These are phyloP conservation scores for Botrytis deweyae DNA, from an alignment of 2,329 filamentous ascomycete species.

Conservation along the genomic window DNA sequence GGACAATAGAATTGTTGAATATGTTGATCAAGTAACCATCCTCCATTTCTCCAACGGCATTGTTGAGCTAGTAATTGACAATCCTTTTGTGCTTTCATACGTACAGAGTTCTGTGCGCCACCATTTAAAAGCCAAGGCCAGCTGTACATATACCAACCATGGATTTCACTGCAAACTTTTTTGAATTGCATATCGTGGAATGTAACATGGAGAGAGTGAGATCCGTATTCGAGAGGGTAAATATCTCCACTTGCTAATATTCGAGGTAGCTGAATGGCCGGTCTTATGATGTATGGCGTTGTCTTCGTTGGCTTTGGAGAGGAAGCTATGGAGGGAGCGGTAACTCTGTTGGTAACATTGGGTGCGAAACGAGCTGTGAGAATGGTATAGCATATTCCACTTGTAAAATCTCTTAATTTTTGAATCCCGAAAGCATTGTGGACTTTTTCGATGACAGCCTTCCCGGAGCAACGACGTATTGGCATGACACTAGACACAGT, in stretches of 20 bases:
- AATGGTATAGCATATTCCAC: slow-evolving; percentile 8
- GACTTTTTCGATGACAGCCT: not conserved
- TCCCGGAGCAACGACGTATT: not conserved
- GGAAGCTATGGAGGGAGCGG: too few relatives aligned
- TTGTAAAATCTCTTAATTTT: not conserved
- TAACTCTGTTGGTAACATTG: not conserved
- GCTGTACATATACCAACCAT: slow-evolving; percentile 2
- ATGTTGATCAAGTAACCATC: slow-evolving; percentile 17
- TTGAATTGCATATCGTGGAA: not conserved
- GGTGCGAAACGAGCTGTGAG: not conserved
- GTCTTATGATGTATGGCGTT: not conserved
- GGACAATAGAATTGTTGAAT: slow-evolving; percentile 6
- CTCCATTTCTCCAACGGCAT: slow-evolving; percentile 16
- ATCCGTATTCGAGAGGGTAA: slow-evolving; percentile 13
- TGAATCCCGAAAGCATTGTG: not conserved
- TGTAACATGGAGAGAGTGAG: not conserved
- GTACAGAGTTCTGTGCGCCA: not conserved
- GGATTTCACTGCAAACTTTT: not conserved
- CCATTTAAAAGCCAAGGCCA: slow-evolving; percentile 1
- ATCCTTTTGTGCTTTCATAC: slow-evolving; percentile 4
- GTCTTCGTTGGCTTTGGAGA: not conserved
- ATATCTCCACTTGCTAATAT: slow-evolving; percentile 13
- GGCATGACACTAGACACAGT: not conserved
- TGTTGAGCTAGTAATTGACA: slow-evolving; percentile 10
- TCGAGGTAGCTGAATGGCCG: not conserved